phyloP scores from a whole-genome alignment of 192 early-diverging fungal genomes.

The Nowakowskiella sp. region DNA sequence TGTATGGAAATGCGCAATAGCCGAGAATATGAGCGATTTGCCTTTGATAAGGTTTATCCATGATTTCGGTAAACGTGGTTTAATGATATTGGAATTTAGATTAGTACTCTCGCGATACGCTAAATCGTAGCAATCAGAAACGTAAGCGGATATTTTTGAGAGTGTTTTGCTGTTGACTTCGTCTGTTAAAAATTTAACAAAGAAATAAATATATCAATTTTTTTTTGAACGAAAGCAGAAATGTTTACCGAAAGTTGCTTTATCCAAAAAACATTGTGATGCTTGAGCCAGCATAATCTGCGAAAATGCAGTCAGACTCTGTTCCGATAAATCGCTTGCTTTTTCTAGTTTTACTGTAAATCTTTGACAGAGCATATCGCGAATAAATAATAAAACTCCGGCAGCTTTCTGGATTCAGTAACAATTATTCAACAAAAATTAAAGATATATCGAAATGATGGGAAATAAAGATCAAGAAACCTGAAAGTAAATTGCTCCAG shows the following conservation, averaged over 20 bases:
- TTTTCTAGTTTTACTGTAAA: conserved; percentile 38
- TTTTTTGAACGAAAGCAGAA: background rate
- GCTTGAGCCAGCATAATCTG: conserved; percentile 88
- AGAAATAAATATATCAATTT: background rate
- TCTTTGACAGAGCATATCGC: conserved; percentile 34
- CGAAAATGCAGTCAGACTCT: conserved; percentile 58
- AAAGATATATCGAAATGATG: conserved; percentile 1
- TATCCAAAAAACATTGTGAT: conserved; percentile 91
- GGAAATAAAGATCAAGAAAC: conserved; percentile 12
- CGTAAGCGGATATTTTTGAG: conserved; percentile 36
- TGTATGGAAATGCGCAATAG: conserved; percentile 50
- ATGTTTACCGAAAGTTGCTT: conserved; percentile 47
- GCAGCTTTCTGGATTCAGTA: conserved; percentile 56
- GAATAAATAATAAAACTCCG: conserved; percentile 51
- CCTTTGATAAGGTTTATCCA: conserved; percentile 27
- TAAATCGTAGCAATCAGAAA: conserved; percentile 45
- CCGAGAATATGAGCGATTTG: conserved; percentile 33
- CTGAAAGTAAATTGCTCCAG: conserved; percentile 40
- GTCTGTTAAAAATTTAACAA: conserved; percentile 15
- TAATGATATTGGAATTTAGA: conserved; percentile 6
- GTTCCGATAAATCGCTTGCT: conserved; percentile 57
- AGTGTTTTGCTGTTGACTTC: conserved; percentile 32
- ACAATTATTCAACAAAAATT: conserved; percentile 5
- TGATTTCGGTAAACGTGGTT: conserved; percentile 23
- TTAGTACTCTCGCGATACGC: conserved; percentile 19